Conservation (phyloP, 2,329 filamentous ascomycete genomes). For the Scopulariopsis brevicaulis region DNA sequence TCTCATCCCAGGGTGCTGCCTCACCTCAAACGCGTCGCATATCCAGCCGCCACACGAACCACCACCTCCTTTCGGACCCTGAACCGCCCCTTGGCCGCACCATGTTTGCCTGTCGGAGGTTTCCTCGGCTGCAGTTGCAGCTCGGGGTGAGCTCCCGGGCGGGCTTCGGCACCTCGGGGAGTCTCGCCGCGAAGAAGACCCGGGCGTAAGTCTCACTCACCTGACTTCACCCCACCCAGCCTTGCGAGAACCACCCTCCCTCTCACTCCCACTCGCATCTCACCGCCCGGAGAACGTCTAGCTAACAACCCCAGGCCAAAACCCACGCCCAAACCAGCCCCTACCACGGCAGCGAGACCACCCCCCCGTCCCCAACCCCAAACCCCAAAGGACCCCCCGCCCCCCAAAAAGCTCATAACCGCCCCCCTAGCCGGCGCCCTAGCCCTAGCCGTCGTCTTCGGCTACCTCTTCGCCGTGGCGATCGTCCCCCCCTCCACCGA, state of each 20-base stretch:
- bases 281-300: not conserved
- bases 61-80: too few species aligned
- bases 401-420: conserved; percentile 15
- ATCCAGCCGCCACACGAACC: not conserved
- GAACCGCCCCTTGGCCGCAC: not conserved
- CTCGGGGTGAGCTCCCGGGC: not conserved
- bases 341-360: not conserved
- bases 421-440: conserved; percentile 32
- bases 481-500: conserved; percentile 23
- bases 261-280: not conserved
- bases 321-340: conserved; percentile 5
- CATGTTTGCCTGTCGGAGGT: conserved; percentile 1
- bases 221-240: not conserved
- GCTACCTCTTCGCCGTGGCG: conserved; percentile 32
- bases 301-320: not conserved
- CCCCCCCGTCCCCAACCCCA: conserved; percentile 9
- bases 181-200: not conserved
- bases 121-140: not conserved
- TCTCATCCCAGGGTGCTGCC: not conserved
- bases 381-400: conserved; percentile 21
- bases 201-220: not conserved
- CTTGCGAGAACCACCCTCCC: not conserved
- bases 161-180: not conserved
- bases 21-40: not conserved
- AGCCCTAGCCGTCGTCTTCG: conserved; percentile 30